Percentiles rank a stretch among this genome's conserved stretches.
Conservation (phyloP, 75 land plant species). For the Selaginella moellendorffii region DNA sequence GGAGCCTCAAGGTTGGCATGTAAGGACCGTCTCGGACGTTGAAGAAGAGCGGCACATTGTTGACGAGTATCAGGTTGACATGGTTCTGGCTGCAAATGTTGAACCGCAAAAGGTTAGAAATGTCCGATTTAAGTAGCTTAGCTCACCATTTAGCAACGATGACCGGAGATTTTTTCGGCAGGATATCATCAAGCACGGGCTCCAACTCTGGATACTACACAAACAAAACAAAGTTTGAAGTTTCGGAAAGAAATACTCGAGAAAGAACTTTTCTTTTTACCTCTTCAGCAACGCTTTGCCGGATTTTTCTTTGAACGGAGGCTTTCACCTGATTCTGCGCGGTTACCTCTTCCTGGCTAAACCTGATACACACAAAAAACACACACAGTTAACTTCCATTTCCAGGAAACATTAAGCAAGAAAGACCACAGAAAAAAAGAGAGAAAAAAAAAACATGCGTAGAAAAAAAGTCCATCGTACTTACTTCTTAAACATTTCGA, state of each 20-base stretch:
- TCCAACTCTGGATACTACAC: conserved; percentile 91
- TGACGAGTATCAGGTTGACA: conserved; percentile 82
- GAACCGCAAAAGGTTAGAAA: background rate
- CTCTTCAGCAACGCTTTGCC: conserved; percentile 91
- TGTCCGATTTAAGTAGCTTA: no score
- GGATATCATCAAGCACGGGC: conserved; percentile 75
- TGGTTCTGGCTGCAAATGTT: conserved; percentile 64
- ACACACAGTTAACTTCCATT: no score
- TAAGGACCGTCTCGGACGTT: conserved; percentile 97
- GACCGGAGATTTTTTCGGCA: conserved; percentile 88
- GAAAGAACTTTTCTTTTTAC: conserved; percentile 15
- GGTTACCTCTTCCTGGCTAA: conserved; percentile 67
- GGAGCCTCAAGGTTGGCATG: conserved; percentile 91
- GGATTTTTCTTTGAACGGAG: conserved; percentile 87
- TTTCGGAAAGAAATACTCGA: background rate
- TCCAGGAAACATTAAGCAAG: no score
- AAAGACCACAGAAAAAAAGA: no score
- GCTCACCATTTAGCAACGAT: conserved; percentile 96
- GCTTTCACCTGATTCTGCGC: conserved; percentile 95
- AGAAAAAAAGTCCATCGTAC: no score
- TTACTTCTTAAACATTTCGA: no score
- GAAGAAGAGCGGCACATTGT: conserved; percentile 94
- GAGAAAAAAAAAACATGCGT: no score
- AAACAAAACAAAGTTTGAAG: background rate
- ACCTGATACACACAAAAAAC: conserved; percentile 35